Conservation (phyloP, 352 stramenopile genomes). For the Saprolegnia diclina region DNA sequence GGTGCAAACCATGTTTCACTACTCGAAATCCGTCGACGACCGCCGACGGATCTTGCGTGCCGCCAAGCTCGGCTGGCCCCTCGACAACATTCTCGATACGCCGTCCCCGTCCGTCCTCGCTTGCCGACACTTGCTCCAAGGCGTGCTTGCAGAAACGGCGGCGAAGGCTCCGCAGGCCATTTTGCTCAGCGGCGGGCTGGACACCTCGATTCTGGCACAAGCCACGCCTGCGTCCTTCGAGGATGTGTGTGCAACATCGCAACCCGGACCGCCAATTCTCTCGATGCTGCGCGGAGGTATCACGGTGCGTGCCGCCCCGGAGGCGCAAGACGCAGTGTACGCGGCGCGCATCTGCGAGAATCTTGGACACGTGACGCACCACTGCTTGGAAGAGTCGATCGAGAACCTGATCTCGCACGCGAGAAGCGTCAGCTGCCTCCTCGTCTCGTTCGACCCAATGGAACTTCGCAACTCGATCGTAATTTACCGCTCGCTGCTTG, state of each 20-base stretch:
- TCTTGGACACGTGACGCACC: conserved; percentile 41
- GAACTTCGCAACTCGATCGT: conserved; percentile 82
- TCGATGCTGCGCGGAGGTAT: conserved; percentile 41
- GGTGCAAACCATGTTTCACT: conserved; percentile 68
- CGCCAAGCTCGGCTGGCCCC: conserved; percentile 31
- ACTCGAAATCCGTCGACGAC: conserved; percentile 55
- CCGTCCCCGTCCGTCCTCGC: conserved; percentile 35
- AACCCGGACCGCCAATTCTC: conserved; percentile 40
- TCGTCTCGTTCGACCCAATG: conserved; percentile 81
- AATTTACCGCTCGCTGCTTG: conserved; percentile 63
- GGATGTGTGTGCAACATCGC: conserved; percentile 36
- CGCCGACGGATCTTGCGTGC: conserved; percentile 38
- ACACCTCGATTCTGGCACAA: conserved; percentile 67
- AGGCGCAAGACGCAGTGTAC: conserved; percentile 41
- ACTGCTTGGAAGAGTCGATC: conserved; percentile 49
- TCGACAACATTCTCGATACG: conserved; percentile 43
- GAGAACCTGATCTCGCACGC: conserved; percentile 49
- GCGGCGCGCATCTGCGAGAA: conserved; percentile 42
- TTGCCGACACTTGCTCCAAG: conserved; percentile 49
- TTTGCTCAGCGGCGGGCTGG: conserved; percentile 57
- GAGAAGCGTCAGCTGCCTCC: conserved; percentile 37
- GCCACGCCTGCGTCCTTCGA: conserved; percentile 39
- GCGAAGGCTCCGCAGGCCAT: conserved; percentile 39
- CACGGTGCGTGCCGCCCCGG: conserved; percentile 44
- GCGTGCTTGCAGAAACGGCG: conserved; percentile 42